A percentile compares a stretch with the other conserved stretches of the same genome.
phyloP scores from a whole-genome alignment of 2,329 filamentous ascomycete genomes.

The Talaromyces piceae region DNA sequence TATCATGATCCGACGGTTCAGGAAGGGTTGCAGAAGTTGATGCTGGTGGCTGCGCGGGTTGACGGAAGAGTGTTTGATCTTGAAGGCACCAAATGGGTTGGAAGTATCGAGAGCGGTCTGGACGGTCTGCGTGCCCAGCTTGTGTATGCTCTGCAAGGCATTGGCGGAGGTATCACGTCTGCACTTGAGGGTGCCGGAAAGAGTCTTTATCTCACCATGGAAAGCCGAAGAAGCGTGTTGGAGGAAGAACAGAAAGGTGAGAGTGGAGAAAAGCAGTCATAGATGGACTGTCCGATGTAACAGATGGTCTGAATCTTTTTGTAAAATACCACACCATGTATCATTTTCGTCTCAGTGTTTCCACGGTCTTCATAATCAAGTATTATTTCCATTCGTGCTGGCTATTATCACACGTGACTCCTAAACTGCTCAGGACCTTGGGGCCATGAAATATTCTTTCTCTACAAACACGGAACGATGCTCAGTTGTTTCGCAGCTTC shows the following conservation, averaged over 20 bases:
- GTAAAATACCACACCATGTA: conserved; percentile 2
- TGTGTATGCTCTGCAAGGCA: conserved; percentile 69
- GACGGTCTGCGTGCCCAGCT: conserved; percentile 75
- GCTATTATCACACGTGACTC: too few species aligned
- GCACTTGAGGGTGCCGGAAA: conserved; percentile 73
- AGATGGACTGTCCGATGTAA: conserved; percentile 10
- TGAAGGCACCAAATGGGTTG: conserved; percentile 62
- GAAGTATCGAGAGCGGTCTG: conserved; percentile 72
- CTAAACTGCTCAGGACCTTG: background rate
- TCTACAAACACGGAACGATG: background rate
- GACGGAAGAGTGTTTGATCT: conserved; percentile 79
- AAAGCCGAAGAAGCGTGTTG: conserved; percentile 71
- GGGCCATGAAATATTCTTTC: background rate
- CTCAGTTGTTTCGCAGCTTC: conserved; percentile 21
- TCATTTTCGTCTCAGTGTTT: too few species aligned
- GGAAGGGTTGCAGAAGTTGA: conserved; percentile 73
- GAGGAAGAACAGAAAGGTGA: conserved; percentile 57
- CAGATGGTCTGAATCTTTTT: conserved; percentile 5
- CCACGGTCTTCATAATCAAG: background rate
- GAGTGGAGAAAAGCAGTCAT: conserved; percentile 27
- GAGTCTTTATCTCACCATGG: conserved; percentile 80
- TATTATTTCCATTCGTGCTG: conserved; percentile 2
- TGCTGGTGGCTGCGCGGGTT: conserved; percentile 77
- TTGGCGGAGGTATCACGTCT: conserved; percentile 68
- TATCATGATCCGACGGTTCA: conserved; percentile 78